These are phyloP conservation scores for Trichophyton simii DNA, from an alignment of 2,329 filamentous ascomycete species.

Conservation along the genomic window DNA sequence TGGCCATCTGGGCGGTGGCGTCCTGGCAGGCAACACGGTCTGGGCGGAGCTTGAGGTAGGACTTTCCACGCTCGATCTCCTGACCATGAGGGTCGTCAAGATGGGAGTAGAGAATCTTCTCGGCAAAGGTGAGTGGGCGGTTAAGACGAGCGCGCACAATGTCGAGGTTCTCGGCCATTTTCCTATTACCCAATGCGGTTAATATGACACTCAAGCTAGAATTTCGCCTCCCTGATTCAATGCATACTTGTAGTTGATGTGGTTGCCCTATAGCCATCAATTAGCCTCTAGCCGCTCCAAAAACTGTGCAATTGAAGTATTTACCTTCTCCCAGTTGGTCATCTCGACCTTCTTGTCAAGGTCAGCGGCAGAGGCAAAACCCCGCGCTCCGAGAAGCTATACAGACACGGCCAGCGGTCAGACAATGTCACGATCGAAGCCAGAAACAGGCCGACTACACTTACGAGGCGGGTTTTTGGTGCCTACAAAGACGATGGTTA, in stretches of 20 bases:
- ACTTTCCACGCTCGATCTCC: slow-evolving; percentile 89
- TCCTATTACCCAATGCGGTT: slow-evolving; percentile 42
- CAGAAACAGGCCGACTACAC: slow-evolving; percentile 13
- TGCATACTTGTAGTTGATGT: slow-evolving; percentile 77
- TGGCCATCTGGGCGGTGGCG: slow-evolving; percentile 98
- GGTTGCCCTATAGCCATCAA: slow-evolving; percentile 50
- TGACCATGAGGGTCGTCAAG: slow-evolving; percentile 92
- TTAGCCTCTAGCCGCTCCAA: neutral
- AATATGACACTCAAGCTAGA: neutral
- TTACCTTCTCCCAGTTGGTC: slow-evolving; percentile 80
- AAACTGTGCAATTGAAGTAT: slow-evolving; percentile 14
- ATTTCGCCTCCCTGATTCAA: neutral
- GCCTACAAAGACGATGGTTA: slow-evolving; percentile 23
- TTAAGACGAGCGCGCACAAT: slow-evolving; percentile 84
- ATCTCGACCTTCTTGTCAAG: slow-evolving; percentile 95
- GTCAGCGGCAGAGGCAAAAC: slow-evolving; percentile 76
- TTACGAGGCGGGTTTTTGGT: slow-evolving; percentile 36
- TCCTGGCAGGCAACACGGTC: slow-evolving; percentile 99
- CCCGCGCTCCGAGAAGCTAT: slow-evolving; percentile 50
- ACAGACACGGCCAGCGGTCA: slow-evolving; percentile 23
- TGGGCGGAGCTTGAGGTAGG: slow-evolving; percentile 91
- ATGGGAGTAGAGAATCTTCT: slow-evolving; percentile 99
- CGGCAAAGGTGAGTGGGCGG: slow-evolving; percentile 83
- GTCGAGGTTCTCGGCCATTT: slow-evolving; percentile 94
- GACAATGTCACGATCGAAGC: slow-evolving; percentile 7